Base-by-base conservation (phyloP, 2,329 filamentous ascomycete genomes). In the Pseudocercospora cruenta region DNA sequence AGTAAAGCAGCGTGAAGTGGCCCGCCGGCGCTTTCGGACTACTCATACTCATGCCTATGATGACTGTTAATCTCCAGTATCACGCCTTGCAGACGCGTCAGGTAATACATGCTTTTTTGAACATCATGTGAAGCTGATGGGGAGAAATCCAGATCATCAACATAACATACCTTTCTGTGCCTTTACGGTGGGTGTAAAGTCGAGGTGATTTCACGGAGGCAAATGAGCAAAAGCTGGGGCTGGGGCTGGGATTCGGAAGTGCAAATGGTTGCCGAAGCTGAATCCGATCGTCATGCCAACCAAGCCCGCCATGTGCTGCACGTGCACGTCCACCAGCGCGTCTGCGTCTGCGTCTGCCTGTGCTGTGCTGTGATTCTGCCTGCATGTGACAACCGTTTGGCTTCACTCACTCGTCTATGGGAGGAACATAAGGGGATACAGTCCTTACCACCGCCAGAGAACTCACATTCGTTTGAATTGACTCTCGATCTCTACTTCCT, bases 1-100 rank as follows among this genome's bases (percentile, higher is more conserved):
- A 96, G 80, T 94, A 96, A 63, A 95, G 86, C 54, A 96, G 82
- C 64, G 86, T 91, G 81, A 95, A 96, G 70, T 91, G 86, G n/a
- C 86, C 89, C 51, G 81, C 70, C 0, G 87, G 86, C 10, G 86
- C 78, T 67, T 83, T 85, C 0, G 83, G 60, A 49, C 75, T 66
- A 33, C 78, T 73, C 81, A 75, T 66, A 33, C 78, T 73, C 81
- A 82, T 82, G 51, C 24, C 39, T 43, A 43, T 26, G 26, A 21
- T 58, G 24, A 6, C 4, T 4, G 4, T 39, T 39, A n/a, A 33
- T 58, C 55, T 58, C 55, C 55, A 58, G 55, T 19, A 58, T 43
- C 55, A 39, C 55, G 55, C 21, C 55, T 58, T 58, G 55, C 33
- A 9, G 58, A 60, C 24, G 58, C 14, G 39, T 60, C 58, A 49